Evolutionary conservation across 257 asterid genomes (phyloP).

Genomic region (Solanum bulbocastanum): DNA sequence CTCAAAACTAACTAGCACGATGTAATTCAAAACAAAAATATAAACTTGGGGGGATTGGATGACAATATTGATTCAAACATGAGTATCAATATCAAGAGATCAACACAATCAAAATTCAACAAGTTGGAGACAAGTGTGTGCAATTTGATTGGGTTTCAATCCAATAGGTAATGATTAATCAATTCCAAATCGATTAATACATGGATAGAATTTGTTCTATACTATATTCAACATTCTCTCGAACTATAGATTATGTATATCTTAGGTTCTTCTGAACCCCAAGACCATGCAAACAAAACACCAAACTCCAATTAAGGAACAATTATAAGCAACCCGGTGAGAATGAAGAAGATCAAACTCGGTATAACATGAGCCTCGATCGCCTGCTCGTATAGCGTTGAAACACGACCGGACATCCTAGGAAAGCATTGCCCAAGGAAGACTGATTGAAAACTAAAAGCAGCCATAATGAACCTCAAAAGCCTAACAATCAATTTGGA

Average conservation of each 20-base stretch:
- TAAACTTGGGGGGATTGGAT: neutral
- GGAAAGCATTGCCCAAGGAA: neutral
- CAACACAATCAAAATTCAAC: neutral
- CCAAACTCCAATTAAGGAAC: neutral
- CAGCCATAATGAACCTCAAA: neutral
- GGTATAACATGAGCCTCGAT: neutral
- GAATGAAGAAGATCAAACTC: neutral
- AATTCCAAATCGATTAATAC: too few species aligned
- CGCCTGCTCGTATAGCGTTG: neutral
- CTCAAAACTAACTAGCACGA: neutral
- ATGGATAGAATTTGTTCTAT: neutral
- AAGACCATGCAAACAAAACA: neutral
- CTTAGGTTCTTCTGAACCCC: neutral
- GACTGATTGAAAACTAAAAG: neutral
- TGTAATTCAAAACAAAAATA: neutral
- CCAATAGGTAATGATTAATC: too few species aligned
- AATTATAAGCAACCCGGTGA: neutral
- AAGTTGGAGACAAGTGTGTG: neutral
- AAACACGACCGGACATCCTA: neutral
- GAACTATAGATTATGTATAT: neutral
- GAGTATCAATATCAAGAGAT: neutral
- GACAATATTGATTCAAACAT: neutral
- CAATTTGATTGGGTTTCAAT: neutral
- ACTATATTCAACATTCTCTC: neutral
- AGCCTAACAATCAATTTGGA: neutral